phyloP scores from a whole-genome alignment of 768 basidiomycete species.

The Coprinopsis cinerea region DNA sequence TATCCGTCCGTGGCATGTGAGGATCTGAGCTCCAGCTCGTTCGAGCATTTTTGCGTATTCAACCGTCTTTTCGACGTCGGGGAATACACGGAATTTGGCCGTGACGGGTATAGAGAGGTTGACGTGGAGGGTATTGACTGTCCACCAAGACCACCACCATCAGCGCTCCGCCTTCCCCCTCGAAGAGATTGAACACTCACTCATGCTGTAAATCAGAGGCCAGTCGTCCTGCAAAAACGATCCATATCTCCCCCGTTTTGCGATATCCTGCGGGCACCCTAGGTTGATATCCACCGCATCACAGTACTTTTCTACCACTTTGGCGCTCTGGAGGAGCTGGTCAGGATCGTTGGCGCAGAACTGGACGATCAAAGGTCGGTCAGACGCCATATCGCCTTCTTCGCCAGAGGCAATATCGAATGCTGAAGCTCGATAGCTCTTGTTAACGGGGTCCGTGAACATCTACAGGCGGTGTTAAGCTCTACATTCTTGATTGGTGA shows the following conservation, averaged over 20 bases:
- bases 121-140: constrained; percentile 81
- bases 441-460: constrained; percentile 49
- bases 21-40: constrained; percentile 88
- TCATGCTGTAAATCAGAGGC: constrained; percentile 78
- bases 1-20: constrained; percentile 89
- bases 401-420: constrained; percentile 71
- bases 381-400: constrained; percentile 57
- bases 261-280: constrained; percentile 95
- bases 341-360: constrained; percentile 92
- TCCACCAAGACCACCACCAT: neutral
- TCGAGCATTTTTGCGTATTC: constrained; percentile 96
- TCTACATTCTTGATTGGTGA: neutral
- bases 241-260: constrained; percentile 80
- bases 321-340: constrained; percentile 71
- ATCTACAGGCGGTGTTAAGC: constrained; percentile 38
- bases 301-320: constrained; percentile 67
- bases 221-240: constrained; percentile 93
- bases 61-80: constrained; percentile 79
- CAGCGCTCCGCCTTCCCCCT: neutral
- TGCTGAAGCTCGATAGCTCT: constrained; percentile 51
- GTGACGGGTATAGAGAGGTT: constrained; percentile 91
- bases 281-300: constrained; percentile 95
- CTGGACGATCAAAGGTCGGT: constrained; percentile 86
- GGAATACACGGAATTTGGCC: constrained; percentile 92
- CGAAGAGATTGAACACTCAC: constrained; percentile 33